Conservation (phyloP, 2,329 filamentous ascomycete species). For the Phaeomoniella chlamydospora region DNA sequence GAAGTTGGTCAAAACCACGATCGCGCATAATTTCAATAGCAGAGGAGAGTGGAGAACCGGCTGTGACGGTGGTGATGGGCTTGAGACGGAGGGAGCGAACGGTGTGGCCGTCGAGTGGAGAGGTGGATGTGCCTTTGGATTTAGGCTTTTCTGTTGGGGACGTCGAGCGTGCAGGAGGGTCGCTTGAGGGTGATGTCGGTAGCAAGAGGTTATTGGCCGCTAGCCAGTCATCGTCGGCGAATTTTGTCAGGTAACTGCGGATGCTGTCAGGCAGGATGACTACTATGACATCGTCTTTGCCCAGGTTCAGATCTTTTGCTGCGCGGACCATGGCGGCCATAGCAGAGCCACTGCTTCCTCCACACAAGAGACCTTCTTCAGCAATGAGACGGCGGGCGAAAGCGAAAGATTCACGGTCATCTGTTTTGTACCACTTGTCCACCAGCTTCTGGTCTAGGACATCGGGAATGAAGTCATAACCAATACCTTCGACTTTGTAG, state of each 20-base stretch:
- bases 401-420: slow-evolving; percentile 79
- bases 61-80: slow-evolving; percentile 73
- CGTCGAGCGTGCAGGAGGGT: slow-evolving; percentile 19
- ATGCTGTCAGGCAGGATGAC: slow-evolving; percentile 92
- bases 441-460: slow-evolving; percentile 70
- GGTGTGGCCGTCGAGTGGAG: slow-evolving; percentile 65
- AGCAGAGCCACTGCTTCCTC: slow-evolving; percentile 85
- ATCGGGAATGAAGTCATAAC: slow-evolving; percentile 95
- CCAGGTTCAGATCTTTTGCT: slow-evolving; percentile 60
- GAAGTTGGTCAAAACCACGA: slow-evolving; percentile 94
- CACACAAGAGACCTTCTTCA: slow-evolving; percentile 86
- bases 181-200: slow-evolving; percentile 34
- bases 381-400: slow-evolving; percentile 82
- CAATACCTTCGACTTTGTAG: slow-evolving; percentile 98
- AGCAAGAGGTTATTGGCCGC: slow-evolving; percentile 87
- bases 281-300: slow-evolving; percentile 75
- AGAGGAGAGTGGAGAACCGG: slow-evolving; percentile 59
- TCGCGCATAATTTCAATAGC: slow-evolving; percentile 98
- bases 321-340: slow-evolving; percentile 70
- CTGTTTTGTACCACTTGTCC: slow-evolving; percentile 97
- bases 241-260: slow-evolving; percentile 93
- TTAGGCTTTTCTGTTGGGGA: slow-evolving; percentile 14
- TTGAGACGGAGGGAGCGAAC: slow-evolving; percentile 77
- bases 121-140: slow-evolving; percentile 26
- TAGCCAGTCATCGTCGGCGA: slow-evolving; percentile 97